Evolutionary conservation across 371 early-diverging fungal species (phyloP), one percentile per base, ranked within the genome.

Genomic region (Actinomortierella wolfii): DNA sequence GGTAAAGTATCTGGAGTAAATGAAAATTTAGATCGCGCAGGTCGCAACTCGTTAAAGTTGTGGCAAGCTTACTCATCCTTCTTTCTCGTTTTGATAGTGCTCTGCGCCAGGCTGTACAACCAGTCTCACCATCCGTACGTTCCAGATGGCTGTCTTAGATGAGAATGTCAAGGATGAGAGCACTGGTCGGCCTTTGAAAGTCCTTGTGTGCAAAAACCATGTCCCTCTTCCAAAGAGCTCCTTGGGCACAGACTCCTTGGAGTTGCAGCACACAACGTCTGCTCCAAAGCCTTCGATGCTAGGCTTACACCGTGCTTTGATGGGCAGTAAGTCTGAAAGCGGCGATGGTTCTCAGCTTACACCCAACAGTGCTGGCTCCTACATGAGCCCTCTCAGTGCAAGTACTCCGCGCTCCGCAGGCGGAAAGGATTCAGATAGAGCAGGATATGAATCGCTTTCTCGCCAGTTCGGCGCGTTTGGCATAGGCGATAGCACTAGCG

Each of bases 1-100:
- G 81, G 84, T 81, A 76, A n/a, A 41, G 1, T 13, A 17, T 18
- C 53, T 47, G n/a, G n/a, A n/a, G n/a, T n/a, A n/a, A n/a, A n/a
- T n/a, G n/a, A n/a, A n/a, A n/a, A n/a, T n/a, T n/a, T n/a, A n/a
- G n/a, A n/a, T n/a, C n/a, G n/a, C n/a, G n/a, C n/a, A n/a, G n/a
- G n/a, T n/a, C n/a, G n/a, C n/a, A n/a, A n/a, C n/a, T n/a, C n/a
- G n/a, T n/a, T n/a, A n/a, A n/a, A n/a, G n/a, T n/a, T n/a, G n/a
- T n/a, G n/a, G n/a, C n/a, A n/a, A n/a, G n/a, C n/a, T n/a, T n/a
- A n/a, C 34, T 34, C 34, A 6, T 6, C 4, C 34, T 6, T 11
- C 11, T 11, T 34, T 34, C 34, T 28, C 1, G 24, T 6, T 24
- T 11, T 15, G 20, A 55, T 21, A 71, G 73, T 71, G 73, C 54